Evolutionary conservation across 495 filamentous ascomycete species (phyloP).

Genomic region (Aspergillus coremiiformis): DNA sequence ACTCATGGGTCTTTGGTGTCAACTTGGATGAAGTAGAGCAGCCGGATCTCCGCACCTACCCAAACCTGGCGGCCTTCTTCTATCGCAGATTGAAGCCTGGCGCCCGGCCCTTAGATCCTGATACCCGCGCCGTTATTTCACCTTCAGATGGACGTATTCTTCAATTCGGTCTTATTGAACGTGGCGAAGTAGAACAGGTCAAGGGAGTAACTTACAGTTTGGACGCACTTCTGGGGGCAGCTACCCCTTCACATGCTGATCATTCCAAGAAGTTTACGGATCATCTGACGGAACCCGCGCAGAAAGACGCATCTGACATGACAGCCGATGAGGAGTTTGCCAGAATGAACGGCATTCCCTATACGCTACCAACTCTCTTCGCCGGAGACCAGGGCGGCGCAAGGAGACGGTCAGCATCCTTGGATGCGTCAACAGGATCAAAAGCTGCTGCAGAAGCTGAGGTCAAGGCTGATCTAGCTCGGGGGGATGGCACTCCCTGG

Average conservation of each 20-base stretch:
- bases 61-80: slow-evolving; percentile 94
- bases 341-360: slow-evolving; percentile 90
- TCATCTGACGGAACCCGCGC: slow-evolving; percentile 17
- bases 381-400: slow-evolving; percentile 51
- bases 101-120: slow-evolving; percentile 75
- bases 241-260: slow-evolving; percentile 37
- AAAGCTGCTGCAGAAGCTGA: slow-evolving; percentile 62
- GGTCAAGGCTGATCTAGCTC: slow-evolving; percentile 76
- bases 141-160: slow-evolving; percentile 86
- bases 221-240: slow-evolving; percentile 78
- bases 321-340: slow-evolving; percentile 86
- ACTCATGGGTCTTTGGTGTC: slow-evolving; percentile 87
- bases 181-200: slow-evolving; percentile 95
- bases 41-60: slow-evolving; percentile 77
- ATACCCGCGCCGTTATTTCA: slow-evolving; percentile 68
- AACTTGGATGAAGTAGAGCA: slow-evolving; percentile 85
- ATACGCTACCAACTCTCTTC: slow-evolving; percentile 83
- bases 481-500: slow-evolving; percentile 63
- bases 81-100: slow-evolving; percentile 91
- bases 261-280: slow-evolving; percentile 33
- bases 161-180: slow-evolving; percentile 85
- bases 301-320: slow-evolving; percentile 45
- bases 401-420: slow-evolving; percentile 30
- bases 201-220: slow-evolving; percentile 98
- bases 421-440: slow-evolving; percentile 61